Conservation (phyloP, 768 basidiomycete genomes). For the Russula griseocarnosa region DNA sequence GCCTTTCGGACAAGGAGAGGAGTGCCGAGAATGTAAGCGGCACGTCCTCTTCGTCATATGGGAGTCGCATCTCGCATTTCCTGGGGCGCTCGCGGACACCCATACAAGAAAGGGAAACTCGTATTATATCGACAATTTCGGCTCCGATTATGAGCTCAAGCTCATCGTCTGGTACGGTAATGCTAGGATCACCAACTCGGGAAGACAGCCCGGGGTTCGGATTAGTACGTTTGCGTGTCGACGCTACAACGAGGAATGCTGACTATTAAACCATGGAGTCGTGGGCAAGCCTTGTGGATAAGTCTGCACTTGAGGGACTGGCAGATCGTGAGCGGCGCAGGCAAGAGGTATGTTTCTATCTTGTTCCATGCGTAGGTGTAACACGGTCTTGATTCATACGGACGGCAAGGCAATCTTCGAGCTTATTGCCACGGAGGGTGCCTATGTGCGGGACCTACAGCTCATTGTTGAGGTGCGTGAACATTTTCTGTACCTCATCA, state of each 20-base stretch:
- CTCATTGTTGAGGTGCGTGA: constrained; percentile 76
- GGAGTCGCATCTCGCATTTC: constrained; percentile 44
- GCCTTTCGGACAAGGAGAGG: constrained; percentile 35
- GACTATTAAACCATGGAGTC: constrained; percentile 45
- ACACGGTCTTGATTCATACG: background rate
- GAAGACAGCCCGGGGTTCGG: constrained; percentile 64
- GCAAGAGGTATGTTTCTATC: constrained; percentile 61
- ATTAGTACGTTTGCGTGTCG: constrained; percentile 43
- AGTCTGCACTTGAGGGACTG: constrained; percentile 75
- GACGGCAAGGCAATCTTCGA: constrained; percentile 81
- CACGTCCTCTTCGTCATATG: constrained; percentile 11
- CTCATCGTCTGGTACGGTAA: constrained; percentile 32
- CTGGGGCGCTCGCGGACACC: constrained; percentile 60
- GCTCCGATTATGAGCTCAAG: constrained; percentile 61
- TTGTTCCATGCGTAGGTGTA: too few species aligned
- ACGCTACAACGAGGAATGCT: background rate
- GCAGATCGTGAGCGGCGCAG: constrained; percentile 74
- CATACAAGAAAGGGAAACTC: constrained; percentile 43
- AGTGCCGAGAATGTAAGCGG: constrained; percentile 31
- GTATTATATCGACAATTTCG: constrained; percentile 54
- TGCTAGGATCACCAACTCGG: constrained; percentile 35
- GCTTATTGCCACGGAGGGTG: constrained; percentile 83
- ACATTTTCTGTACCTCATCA: background rate
- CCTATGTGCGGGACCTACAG: constrained; percentile 89
- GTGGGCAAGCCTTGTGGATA: constrained; percentile 91